phyloP scores from a whole-genome alignment of 2,329 filamentous ascomycete species.

The Herpotrichia juniperi region DNA sequence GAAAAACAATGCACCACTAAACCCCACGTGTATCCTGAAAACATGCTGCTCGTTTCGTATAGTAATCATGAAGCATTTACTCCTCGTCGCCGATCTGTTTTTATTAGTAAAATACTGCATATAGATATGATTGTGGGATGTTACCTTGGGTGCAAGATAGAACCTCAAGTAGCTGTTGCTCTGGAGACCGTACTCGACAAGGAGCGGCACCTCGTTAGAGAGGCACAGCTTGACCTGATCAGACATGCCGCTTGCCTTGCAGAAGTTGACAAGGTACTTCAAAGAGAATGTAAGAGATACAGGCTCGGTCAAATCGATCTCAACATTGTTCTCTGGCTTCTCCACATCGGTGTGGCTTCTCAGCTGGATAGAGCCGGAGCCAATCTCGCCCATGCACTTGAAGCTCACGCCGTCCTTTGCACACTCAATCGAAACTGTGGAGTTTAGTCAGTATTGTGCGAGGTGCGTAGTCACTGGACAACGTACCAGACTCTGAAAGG shows the following conservation, averaged over 20 bases:
- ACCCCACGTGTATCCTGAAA: conserved; percentile 30
- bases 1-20: conserved; percentile 30
- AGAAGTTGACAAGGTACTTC: conserved; percentile 99
- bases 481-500: conserved; percentile 92
- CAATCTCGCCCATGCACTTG: conserved; percentile 90
- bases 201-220: conserved; percentile 92
- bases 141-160: conserved; percentile 97
- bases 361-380: conserved; percentile 90
- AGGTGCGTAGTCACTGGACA: neutral
- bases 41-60: conserved; percentile 30
- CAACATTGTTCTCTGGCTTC: conserved; percentile 83
- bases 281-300: conserved; percentile 96
- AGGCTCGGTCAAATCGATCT: conserved; percentile 89
- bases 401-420: conserved; percentile 98
- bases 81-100: conserved; percentile 73
- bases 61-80: conserved; percentile 43
- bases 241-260: conserved; percentile 91
- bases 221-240: conserved; percentile 86
- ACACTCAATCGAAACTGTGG: conserved; percentile 87
- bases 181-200: conserved; percentile 86
- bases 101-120: conserved; percentile 41
- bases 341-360: conserved; percentile 88
- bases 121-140: conserved; percentile 1
- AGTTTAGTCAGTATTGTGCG: conserved; percentile 26
- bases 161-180: conserved; percentile 94